Base-by-base conservation (phyloP, 2,329 filamentous ascomycete species). In the Microcyclospora tardicrescens region DNA sequence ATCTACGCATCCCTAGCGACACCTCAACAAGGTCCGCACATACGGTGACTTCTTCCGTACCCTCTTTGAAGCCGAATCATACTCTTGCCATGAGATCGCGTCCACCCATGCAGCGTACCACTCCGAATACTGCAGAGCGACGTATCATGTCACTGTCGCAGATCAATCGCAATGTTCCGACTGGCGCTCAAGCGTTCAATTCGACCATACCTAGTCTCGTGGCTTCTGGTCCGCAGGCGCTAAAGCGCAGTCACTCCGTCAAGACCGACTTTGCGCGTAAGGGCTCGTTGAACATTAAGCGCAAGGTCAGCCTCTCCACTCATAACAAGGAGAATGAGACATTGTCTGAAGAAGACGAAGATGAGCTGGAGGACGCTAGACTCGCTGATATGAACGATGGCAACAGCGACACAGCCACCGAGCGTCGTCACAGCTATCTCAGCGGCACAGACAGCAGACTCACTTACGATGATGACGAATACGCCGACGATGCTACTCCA, bases 101-200 rank as follows among this genome's bases (percentile, higher is more conserved):
- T 13, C 60, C 63, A 29, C 56, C 58, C 19, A 53, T 63, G 10
- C 58, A 58, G 35, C 60, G 63, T 35, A 64, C 61, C 36, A 64
- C 61, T 41, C 52, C 53, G 4, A 56, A 56, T 39, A 50, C 61
- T 29, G 60, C 62, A 12, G 64, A 64, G 44, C 74, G 89, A 31
- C 78, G 91, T 35, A 95, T 96, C 53, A 73, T 93, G 42, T 94
- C 85, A 36, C 74, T 96, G 28, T 93, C 81, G 57, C 84, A 95
- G 61, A 93, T 96, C 50, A 84, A 77, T 38, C 79, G 80, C 57
- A 89, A 91, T 54, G 68, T 75, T 28, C 67, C 77, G 5, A 64
- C 61, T 32, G 61, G 63, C 28, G 57, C 57, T 40, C 53, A 65
- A 63, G 57, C 55, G 6, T 63, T 55, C 43, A 36, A 47, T 11